A percentile compares a stretch with the other conserved stretches of the same genome.
These are phyloP conservation scores for Truncatella angustata DNA, from an alignment of 2,329 filamentous ascomycete genomes.

Conservation along the genomic window DNA sequence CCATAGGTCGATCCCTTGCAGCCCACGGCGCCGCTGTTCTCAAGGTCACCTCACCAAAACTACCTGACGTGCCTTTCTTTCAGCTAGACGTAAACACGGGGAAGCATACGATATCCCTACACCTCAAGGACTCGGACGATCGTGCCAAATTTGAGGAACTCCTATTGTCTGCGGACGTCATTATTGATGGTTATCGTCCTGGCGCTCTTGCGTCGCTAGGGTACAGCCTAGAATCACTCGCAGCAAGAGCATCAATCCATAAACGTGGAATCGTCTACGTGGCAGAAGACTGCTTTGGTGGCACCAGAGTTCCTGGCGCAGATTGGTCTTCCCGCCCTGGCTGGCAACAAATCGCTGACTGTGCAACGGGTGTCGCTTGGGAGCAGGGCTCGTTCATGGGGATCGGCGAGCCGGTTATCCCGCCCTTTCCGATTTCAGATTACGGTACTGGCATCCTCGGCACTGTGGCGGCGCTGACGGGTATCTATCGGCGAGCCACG, in stretches of 20 bases:
- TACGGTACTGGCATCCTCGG: conserved; percentile 34
- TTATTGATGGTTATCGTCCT: conserved; percentile 69
- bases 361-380: conserved; percentile 34
- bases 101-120: conserved; percentile 63
- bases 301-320: conserved; percentile 39
- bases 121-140: conserved; percentile 56
- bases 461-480: conserved; percentile 30
- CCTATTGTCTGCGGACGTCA: conserved; percentile 60
- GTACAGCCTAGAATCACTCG: conserved; percentile 56
- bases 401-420: conserved; percentile 59
- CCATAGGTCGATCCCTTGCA: conserved; percentile 68
- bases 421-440: conserved; percentile 62
- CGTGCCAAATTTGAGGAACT: conserved; percentile 56
- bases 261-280: conserved; percentile 66
- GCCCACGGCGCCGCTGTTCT: conserved; percentile 74
- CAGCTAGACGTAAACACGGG: conserved; percentile 72
- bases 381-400: conserved; percentile 37
- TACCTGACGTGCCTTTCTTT: conserved; percentile 72
- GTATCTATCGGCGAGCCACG: conserved; percentile 30
- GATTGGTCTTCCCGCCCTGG: conserved; percentile 64
- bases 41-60: conserved; percentile 64
- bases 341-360: conserved; percentile 53
- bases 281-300: conserved; percentile 71
- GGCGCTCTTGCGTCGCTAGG: conserved; percentile 63
- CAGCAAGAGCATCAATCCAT: conserved; percentile 49